Evolutionary conservation across 495 filamentous ascomycete species (phyloP).

Genomic region (Penicillium paradoxum): DNA sequence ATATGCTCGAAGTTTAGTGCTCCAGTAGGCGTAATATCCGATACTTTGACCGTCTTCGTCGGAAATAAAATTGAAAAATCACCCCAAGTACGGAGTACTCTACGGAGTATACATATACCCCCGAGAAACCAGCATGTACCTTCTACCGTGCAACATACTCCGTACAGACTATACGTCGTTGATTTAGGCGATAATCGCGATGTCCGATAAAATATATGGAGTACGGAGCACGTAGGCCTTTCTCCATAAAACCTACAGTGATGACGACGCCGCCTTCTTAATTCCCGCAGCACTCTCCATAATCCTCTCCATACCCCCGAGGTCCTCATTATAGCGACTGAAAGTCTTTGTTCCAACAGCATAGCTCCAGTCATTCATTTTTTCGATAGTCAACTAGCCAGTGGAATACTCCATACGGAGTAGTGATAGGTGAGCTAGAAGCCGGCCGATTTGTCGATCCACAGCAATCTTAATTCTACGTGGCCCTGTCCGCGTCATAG

Average conservation of each 20-base stretch:
- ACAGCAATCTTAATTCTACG: conserved; percentile 16
- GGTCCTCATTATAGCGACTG: too few relatives aligned
- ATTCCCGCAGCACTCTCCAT: conserved; percentile 7
- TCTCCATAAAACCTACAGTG: not conserved
- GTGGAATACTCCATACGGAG: too few relatives aligned
- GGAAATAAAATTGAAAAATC: not conserved
- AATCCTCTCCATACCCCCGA: not conserved
- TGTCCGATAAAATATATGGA: too few relatives aligned
- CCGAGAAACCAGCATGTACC: too few relatives aligned
- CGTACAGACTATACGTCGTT: too few relatives aligned
- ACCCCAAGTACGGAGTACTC: not conserved
- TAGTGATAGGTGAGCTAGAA: conserved; percentile 8
- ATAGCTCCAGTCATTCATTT: not conserved
- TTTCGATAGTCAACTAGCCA: not conserved
- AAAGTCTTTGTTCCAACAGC: not conserved
- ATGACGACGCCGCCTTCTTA: conserved; percentile 12
- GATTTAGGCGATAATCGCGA: too few relatives aligned
- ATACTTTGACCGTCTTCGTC: not conserved
- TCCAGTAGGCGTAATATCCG: not conserved
- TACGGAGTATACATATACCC: not conserved
- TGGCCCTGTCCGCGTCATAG: conserved; percentile 16
- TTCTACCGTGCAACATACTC: too few relatives aligned
- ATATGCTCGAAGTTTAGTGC: not conserved
- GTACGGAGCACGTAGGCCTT: not conserved
- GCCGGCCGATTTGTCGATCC: conserved; percentile 10